Evolutionary conservation across 441 rosid genomes (phyloP), one percentile per base, ranked within the genome.

Genomic region (Jatropha podagrica): DNA sequence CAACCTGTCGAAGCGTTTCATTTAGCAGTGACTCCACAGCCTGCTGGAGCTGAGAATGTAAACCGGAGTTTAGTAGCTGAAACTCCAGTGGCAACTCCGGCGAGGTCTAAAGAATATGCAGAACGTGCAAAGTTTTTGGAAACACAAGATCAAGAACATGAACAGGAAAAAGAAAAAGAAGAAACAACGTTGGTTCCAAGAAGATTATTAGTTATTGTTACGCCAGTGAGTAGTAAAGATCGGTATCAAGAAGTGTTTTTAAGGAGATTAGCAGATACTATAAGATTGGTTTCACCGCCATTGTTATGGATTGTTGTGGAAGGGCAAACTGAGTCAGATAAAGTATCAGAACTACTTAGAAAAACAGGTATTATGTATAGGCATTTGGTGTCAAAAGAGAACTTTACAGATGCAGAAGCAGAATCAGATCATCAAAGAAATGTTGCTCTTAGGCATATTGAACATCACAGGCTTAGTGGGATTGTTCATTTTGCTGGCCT

Each of bases 361-460:
- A 94, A 89, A 82, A 92, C 97, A 8, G 97, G 97, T 8, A 76
- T 90, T 6, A 91, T 90, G 99, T 94, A 91, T 64, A 84, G 99
- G 80, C 97, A 91, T 82, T 79, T 96, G 83, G 96, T 91, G 74
- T 84, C 79, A 55, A 87, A 86, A 72, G 92, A 92, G 79, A 91
- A 92, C 64, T 91, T 96, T 67, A 90, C 97, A 4, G 92, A 88
- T 32, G 54, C 78, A 0, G 88, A 86, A 75, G 85, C 88, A 4
- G 98, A 90, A 79, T 71, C 86, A 73, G 90, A 92, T 76, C 97
- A 90, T 78, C 91, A 90, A 42, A 84, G 96, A 73, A 96, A 96
- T 72, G 49, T 92, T 12, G 99, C 97, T 0, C 80, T 96, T 4
- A 81, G 85, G 78, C 99, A 93, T 82, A 84, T 95, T 69, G 93